Conservation (phyloP, 768 basidiomycete species). For the Phlebiopsis gigantea region DNA sequence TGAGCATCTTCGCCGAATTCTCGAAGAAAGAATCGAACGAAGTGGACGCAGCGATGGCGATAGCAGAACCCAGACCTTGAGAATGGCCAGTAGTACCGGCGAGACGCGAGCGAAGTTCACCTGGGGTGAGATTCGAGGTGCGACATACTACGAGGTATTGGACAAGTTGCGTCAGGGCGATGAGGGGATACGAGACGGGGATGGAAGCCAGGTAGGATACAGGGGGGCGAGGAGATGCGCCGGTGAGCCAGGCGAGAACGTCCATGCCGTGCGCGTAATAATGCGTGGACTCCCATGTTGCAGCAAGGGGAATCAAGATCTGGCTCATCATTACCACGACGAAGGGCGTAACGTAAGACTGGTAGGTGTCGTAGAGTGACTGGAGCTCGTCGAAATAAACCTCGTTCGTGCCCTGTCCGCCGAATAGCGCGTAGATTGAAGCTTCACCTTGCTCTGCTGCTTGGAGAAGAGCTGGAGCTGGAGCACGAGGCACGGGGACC, state of each 20-base stretch:
- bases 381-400: slow-evolving; percentile 97
- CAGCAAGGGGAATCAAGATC: slow-evolving; percentile 67
- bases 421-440: slow-evolving; percentile 88
- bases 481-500: slow-evolving; percentile 50
- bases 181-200: slow-evolving; percentile 91
- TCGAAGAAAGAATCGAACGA: slow-evolving; percentile 67
- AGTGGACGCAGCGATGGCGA: slow-evolving; percentile 76
- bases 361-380: slow-evolving; percentile 86
- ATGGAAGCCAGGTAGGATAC: slow-evolving; percentile 86
- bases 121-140: slow-evolving; percentile 70
- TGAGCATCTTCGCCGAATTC: slow-evolving; percentile 80
- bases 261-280: slow-evolving; percentile 82
- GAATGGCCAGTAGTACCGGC: slow-evolving; percentile 94
- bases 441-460: slow-evolving; percentile 59
- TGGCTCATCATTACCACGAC: slow-evolving; percentile 56
- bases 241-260: slow-evolving; percentile 78
- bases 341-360: slow-evolving; percentile 76
- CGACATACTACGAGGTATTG: slow-evolving; percentile 86
- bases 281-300: slow-evolving; percentile 49
- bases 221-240: slow-evolving; percentile 60
- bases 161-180: slow-evolving; percentile 91
- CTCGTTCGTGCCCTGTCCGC: slow-evolving; percentile 97
- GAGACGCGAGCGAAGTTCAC: slow-evolving; percentile 70
- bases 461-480: slow-evolving; percentile 63
- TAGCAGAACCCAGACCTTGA: slow-evolving; percentile 78